phyloP scores from a whole-genome alignment of 192 early-diverging fungal species.

The Backusella mclennaniae region DNA sequence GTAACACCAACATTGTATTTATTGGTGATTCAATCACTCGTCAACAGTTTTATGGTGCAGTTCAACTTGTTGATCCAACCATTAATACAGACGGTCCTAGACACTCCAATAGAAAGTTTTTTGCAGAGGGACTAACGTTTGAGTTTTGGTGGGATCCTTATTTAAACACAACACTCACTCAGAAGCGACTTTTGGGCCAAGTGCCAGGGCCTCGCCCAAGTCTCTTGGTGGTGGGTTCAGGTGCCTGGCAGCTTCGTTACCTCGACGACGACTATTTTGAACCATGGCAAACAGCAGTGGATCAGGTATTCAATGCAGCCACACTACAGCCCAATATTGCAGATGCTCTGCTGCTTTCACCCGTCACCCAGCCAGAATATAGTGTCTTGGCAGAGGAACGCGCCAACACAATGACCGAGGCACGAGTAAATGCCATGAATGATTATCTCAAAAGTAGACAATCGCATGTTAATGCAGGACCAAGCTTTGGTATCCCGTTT shows the following conservation, averaged over 20 bases:
- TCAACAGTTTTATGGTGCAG: constrained; percentile 56
- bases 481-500: constrained; percentile 43
- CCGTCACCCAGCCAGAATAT: constrained; percentile 43
- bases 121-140: constrained; percentile 35
- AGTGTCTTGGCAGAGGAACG: constrained; percentile 46
- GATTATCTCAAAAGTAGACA: constrained; percentile 42
- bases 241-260: constrained; percentile 68
- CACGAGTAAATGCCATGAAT: constrained; percentile 55
- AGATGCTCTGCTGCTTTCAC: constrained; percentile 31
- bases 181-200: constrained; percentile 16
- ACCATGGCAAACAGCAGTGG: constrained; percentile 44
- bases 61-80: constrained; percentile 40
- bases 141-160: constrained; percentile 79
- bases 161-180: constrained; percentile 47
- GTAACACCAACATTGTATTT: constrained; percentile 47
- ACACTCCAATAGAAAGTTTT: constrained; percentile 45
- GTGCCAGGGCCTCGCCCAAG: constrained; percentile 15
- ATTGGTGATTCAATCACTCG: constrained; percentile 72
- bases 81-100: constrained; percentile 29
- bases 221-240: constrained; percentile 52
- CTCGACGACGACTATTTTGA: constrained; percentile 40
- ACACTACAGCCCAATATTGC: constrained; percentile 33
- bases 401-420: constrained; percentile 37
- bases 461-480: neutral
- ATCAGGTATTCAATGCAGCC: constrained; percentile 33